phyloP scores from a whole-genome alignment of 2,329 filamentous ascomycete genomes.

The Verticillium zaregamsianum region DNA sequence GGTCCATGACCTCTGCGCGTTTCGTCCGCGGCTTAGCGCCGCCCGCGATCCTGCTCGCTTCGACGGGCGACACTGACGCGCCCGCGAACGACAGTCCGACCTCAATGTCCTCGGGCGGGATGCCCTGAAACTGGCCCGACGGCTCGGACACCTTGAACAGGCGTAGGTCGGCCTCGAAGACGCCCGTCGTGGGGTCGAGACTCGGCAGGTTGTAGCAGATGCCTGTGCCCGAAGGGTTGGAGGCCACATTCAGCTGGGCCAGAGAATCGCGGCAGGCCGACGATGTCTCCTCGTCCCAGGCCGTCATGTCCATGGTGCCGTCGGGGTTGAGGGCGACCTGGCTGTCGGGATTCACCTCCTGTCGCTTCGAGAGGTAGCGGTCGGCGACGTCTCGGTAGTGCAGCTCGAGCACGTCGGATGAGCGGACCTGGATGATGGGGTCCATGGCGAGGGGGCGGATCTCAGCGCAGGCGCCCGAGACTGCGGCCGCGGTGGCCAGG shows the following conservation, averaged over 20 bases:
- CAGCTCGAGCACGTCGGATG: conserved; percentile 12
- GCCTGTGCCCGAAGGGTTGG: conserved; percentile 72
- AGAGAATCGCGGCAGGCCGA: conserved; percentile 58
- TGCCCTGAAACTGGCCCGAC: conserved; percentile 46
- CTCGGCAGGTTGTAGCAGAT: conserved; percentile 80
- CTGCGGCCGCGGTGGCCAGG: conserved; percentile 8
- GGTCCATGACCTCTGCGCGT: conserved; percentile 17
- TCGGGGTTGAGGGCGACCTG: conserved; percentile 33
- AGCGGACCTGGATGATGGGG: conserved; percentile 21
- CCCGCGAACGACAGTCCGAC: conserved; percentile 52
- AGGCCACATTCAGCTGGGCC: conserved; percentile 47
- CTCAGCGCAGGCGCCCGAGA: conserved; percentile 12
- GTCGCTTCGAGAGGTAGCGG: conserved; percentile 17
- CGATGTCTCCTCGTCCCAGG: conserved; percentile 50
- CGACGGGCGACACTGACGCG: conserved; percentile 45
- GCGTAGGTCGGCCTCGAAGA: conserved; percentile 73
- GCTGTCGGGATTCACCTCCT: conserved; percentile 4
- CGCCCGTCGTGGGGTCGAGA: conserved; percentile 61
- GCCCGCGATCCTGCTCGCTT: conserved; percentile 18
- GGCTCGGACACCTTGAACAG: conserved; percentile 66
- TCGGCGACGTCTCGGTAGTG: conserved; percentile 11
- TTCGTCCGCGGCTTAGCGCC: conserved; percentile 17
- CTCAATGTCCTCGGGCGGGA: conserved; percentile 47
- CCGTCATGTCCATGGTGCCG: conserved; percentile 46
- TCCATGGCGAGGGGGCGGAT: conserved; percentile 15